Base-by-base conservation (phyloP, 805 yeast species). In the Metschnikowia shivogae region DNA sequence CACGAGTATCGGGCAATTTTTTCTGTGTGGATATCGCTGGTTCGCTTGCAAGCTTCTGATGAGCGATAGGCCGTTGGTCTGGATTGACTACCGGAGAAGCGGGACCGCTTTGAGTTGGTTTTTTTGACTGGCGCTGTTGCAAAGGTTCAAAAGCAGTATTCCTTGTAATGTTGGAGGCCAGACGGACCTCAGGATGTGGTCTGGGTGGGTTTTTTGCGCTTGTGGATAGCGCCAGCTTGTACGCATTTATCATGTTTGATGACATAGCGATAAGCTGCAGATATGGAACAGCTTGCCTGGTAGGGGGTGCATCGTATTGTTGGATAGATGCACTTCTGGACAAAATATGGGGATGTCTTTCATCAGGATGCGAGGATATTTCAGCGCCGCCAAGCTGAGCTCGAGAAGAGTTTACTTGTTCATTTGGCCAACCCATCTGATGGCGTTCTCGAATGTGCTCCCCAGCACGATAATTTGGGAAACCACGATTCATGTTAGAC, bases 121-220 rank as follows among this genome's bases (percentile, higher is more conserved):
- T 30, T 4, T 37, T 37, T 5, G 10, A 24, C 13, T 10, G 40
- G 14, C 34, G 40, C 26, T 17, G 34, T 20, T 37, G 14, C 26
- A 37, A 19, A n/a, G 7, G 13, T 13, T 48, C 54, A 11, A 58
- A 34, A 10, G 50, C 42, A 56, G 62, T 59, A 34, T 49, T 48
- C 12, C 45, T 50, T 1, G 61, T 54, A 22, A 45, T 46, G 6
- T 58, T 56, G 29, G 58, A 54, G 6, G 59, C 36, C 8, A 28
- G 34, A 5, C 38, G 37, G 14, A 13, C 14, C 36, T 9, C 11
- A 31, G 27, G 34, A 10, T 34, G 48, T 12, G 36, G 26, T 30
- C 45, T 34, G 9, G 20, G 17, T 14, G 14, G 29, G 9, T 29
- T 31, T 11, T 38, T 13, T 1, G 11, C 27, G 26, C 42, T 47